These are phyloP conservation scores for Agaricus blazei DNA, from an alignment of 768 basidiomycete genomes.

Conservation along the genomic window DNA sequence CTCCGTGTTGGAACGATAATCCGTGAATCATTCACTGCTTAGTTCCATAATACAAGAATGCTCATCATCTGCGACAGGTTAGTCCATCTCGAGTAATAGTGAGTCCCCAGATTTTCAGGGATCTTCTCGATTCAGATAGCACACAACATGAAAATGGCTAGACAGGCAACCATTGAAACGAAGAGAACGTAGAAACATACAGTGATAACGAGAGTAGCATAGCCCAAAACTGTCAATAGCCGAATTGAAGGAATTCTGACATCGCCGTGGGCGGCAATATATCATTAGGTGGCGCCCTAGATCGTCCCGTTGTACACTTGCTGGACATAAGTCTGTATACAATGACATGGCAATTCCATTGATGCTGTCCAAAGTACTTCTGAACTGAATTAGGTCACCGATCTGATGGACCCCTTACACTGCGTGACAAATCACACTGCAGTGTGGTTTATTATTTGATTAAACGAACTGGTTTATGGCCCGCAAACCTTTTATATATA, in stretches of 20 bases:
- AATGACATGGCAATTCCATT: conserved; percentile 4
- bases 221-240: not conserved
- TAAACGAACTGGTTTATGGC: not conserved
- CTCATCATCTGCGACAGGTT: no score
- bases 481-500: no score
- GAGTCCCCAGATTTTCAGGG: no score
- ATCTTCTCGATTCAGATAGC: no score
- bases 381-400: not conserved
- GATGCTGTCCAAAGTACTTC: conserved; percentile 3
- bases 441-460: not conserved
- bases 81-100: no score
- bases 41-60: no score
- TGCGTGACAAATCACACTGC: not conserved
- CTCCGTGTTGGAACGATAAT: no score
- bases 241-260: not conserved
- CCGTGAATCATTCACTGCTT: no score
- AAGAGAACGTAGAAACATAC: no score
- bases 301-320: not conserved
- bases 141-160: no score
- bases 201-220: no score
- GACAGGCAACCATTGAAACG: no score
- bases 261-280: not conserved
- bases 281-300: not conserved
- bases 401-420: not conserved
- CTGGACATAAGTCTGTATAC: not conserved